Conservation (phyloP, 1,284 basidiomycete species). For the Apiotrichum porosum region DNA sequence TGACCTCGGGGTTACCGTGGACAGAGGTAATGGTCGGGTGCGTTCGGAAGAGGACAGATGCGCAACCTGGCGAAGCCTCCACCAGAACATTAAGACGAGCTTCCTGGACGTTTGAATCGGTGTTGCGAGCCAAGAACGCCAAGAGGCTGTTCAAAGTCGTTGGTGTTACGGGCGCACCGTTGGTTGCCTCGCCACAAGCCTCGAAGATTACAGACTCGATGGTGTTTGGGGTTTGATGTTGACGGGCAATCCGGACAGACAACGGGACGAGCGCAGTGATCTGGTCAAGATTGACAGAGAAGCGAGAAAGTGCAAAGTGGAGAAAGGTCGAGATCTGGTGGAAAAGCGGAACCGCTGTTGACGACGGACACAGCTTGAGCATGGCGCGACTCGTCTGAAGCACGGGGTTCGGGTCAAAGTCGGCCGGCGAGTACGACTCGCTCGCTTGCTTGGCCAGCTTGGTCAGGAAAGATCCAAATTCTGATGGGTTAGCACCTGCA, state of each 20-base stretch:
- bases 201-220: conserved; percentile 28
- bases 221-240: conserved; percentile 22
- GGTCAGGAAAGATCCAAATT: conserved; percentile 31
- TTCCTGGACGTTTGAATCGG: not conserved
- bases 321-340: conserved; percentile 35
- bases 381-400: conserved; percentile 17
- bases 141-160: conserved; percentile 26
- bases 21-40: conserved; percentile 20
- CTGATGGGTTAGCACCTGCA: conserved; percentile 3
- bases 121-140: conserved; percentile 6
- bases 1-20: conserved; percentile 17
- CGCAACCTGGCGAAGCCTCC: conserved; percentile 24
- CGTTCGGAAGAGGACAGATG: conserved; percentile 22
- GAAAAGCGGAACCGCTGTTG: conserved; percentile 17
- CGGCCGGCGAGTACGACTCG: conserved; percentile 26
- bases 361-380: conserved; percentile 14
- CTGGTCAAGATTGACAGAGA: conserved; percentile 16
- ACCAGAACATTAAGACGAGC: conserved; percentile 9
- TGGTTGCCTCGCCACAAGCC: conserved; percentile 18
- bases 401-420: conserved; percentile 33
- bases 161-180: conserved; percentile 20
- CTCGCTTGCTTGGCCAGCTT: conserved; percentile 32
- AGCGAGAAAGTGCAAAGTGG: conserved; percentile 24
- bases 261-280: conserved; percentile 7
- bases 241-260: conserved; percentile 5